phyloP scores from a whole-genome alignment of 2,329 filamentous ascomycete genomes.

The Fusarium stilboides region DNA sequence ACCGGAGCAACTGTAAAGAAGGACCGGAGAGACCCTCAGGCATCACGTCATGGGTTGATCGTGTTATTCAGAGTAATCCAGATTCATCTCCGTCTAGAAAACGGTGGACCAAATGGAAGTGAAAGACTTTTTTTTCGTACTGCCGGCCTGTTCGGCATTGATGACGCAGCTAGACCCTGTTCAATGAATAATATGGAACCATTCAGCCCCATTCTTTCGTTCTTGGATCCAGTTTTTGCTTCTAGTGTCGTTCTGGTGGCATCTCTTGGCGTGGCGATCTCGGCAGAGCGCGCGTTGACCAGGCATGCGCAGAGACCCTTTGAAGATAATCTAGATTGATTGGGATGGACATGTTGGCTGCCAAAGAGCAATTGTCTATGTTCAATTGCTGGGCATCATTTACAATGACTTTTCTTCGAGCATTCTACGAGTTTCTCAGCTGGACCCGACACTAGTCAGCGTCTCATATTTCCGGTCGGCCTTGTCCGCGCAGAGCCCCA shows the following conservation, averaged over 20 bases:
- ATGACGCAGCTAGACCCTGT: conserved; percentile 38
- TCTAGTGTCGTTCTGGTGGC: conserved; percentile 26
- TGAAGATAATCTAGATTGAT: background rate
- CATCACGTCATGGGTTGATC: conserved; percentile 38
- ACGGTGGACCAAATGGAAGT: conserved; percentile 32
- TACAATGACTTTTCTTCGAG: too few relatives aligned
- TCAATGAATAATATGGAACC: conserved; percentile 14
- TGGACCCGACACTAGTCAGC: conserved; percentile 21
- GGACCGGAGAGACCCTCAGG: conserved; percentile 21
- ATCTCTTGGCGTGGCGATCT: conserved; percentile 41
- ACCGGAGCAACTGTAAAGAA: conserved; percentile 35
- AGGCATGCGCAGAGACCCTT: background rate
- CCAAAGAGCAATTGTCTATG: background rate
- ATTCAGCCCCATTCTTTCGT: conserved; percentile 24
- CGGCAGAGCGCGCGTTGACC: conserved; percentile 19
- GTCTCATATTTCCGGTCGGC: conserved; percentile 31
- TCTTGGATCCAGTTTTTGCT: conserved; percentile 38
- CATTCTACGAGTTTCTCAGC: conserved; percentile 1
- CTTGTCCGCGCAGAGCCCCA: conserved; percentile 30
- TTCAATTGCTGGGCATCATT: fast-evolving
- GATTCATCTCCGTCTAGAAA: conserved; percentile 41
- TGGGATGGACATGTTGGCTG: background rate
- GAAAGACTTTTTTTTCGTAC: conserved; percentile 5
- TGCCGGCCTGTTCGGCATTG: conserved; percentile 29
- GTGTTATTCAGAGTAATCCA: conserved; percentile 25